Base-by-base conservation (phyloP, 176 grass and related monocot species). In the Carex littledalei region DNA sequence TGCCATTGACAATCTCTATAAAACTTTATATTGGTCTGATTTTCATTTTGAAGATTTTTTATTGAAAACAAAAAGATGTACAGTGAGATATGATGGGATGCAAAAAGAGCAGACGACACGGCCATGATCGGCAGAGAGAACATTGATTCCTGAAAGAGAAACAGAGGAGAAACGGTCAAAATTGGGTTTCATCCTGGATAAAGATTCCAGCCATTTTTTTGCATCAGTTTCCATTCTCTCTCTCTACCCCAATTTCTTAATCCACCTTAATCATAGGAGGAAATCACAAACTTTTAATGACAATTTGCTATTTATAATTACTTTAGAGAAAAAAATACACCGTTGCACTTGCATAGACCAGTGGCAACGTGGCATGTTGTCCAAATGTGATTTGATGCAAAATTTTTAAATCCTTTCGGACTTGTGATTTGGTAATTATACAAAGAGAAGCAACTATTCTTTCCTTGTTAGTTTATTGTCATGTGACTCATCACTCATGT, bases 201-300 rank as follows among this genome's bases (percentile, higher is more conserved):
- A 63, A 0, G 7, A 8, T 10, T 88, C 86, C 59, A 88, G 81
- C 86, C 86, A 88, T 84, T 20, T 22, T 39, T 80, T 56, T 72
- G 70, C 81, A 17, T 49, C 56, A 13, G 3, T 73, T 61, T 49
- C 81, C 57, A 83, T 55, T 67, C 21, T 55, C 9, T 32, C n/a
- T 9, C 13, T 60, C 57, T 13, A 20, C 4, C 3, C 45, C 72
- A 70, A 32, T 18, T 70, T 70, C 34, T 29, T 3, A 8, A 29
- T 54, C 20, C 22, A 55, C 1, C 21, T 73, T 32, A 31, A 55
- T 21, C 29, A 17, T 77, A 77, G 68, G 68, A 72, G 73, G 4
- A 54, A 52, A 55, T 77, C 22, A 32, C 49, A 55, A 22, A 15
- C 55, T 39, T 39, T 18, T 17, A n/a, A 70, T 18, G 34, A n/a